Evolutionary conservation across 345 rosid species (phyloP).

Genomic region (Anastatica hierochuntica): DNA sequence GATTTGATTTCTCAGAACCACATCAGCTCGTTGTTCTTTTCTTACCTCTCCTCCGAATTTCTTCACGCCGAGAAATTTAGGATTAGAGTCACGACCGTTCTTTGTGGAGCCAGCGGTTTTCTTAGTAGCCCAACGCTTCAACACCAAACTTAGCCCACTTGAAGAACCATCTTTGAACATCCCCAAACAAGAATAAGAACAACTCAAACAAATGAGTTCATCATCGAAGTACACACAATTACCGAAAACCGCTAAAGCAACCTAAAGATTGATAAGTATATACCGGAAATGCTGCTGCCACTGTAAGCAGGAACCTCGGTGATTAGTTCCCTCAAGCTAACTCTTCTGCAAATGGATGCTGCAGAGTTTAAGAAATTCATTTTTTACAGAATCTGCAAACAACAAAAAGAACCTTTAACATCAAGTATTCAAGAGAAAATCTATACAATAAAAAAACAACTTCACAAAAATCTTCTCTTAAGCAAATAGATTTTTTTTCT

Average conservation of each 20-base stretch:
- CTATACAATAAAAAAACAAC: too few species aligned
- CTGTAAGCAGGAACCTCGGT: constrained; percentile 33
- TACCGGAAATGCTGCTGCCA: constrained; percentile 36
- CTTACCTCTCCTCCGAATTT: constrained; percentile 83
- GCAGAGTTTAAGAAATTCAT: constrained; percentile 28
- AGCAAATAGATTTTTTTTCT: too few species aligned
- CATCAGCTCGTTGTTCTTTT: not conserved
- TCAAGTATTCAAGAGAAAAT: too few species aligned
- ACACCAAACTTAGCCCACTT: constrained; percentile 54
- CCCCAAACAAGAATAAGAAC: not conserved
- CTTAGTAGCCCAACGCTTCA: constrained; percentile 84
- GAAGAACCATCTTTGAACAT: constrained; percentile 43
- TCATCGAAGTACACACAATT: not conserved
- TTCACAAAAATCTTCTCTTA: too few species aligned
- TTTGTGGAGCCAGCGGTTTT: constrained; percentile 78
- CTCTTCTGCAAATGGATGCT: constrained; percentile 36
- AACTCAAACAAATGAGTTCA: constrained; percentile 27
- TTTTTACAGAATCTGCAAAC: constrained; percentile 8
- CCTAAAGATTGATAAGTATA: not conserved
- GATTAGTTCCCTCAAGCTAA: constrained; percentile 38
- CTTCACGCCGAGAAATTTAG: constrained; percentile 85
- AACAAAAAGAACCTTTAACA: not conserved
- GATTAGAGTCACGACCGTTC: constrained; percentile 78
- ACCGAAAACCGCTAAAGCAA: constrained; percentile 4
- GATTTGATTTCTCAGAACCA: not conserved